Evolutionary conservation across 257 asterid genomes (phyloP), one percentile per base, ranked within the genome.

Genomic region (Verbena officinalis): DNA sequence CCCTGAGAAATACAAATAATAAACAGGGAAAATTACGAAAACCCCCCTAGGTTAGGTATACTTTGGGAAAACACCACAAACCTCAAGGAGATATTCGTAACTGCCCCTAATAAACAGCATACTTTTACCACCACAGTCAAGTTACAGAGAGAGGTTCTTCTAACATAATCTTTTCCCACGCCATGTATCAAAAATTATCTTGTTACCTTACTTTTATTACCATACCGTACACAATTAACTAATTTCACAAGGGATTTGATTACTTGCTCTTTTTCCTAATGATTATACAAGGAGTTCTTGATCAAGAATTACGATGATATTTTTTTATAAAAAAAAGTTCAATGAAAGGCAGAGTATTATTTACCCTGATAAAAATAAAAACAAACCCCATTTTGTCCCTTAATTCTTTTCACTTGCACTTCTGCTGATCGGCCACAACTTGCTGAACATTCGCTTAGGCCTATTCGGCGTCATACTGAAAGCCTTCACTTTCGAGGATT

Each of bases 351-450:
- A 57, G 51, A 56, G 74, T 59, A 67, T 69, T 62, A 67, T 76
- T 73, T 70, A 78, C 74, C 75, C 75, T 24, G 52, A 23, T 31
- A 52, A 45, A 2, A 27, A 2, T 5, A 27, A 23, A 9, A 14
- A 23, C 53, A 69, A 64, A 64, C 43, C 36, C 54, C 62, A 49
- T 48, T 12, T 65, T 23, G 31, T 55, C 53, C 43, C 56, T 78
- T 81, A 82, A 65, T 76, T 84, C 80, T 79, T 86, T 56, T 84
- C 86, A 54, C 72, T 78, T 58, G 83, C 66, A 53, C 72, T 83
- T 68, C 74, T 87, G 65, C 64, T 80, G 69, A 67, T 76, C 0
- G 95, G 77, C 97, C 96, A 90, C 80, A 90, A 72, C 85, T 82
- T 90, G 69, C 95, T 84, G 49, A 90, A 48, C 90, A 87, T 80